Evolutionary conservation across 2,329 filamentous ascomycete species (phyloP).

Genomic region (Cephalotrichum gorgonifer): DNA sequence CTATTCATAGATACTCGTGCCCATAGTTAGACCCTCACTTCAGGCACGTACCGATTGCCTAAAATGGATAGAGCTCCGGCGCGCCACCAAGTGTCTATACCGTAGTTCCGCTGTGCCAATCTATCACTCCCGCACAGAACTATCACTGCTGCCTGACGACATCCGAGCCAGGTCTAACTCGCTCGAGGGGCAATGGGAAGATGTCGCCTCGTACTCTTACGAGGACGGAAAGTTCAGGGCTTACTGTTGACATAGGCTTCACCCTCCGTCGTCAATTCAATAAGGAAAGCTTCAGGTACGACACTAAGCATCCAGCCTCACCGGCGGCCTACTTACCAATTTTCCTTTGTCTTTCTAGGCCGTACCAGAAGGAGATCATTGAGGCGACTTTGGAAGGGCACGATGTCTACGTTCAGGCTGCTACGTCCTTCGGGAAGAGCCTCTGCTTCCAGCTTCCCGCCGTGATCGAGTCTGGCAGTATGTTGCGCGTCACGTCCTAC

Average conservation of each 20-base stretch:
- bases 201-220: constrained; percentile 1
- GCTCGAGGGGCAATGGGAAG: background rate
- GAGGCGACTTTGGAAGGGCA: constrained; percentile 67
- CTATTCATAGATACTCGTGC: too few species aligned
- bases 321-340: background rate
- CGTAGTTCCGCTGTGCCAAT: background rate
- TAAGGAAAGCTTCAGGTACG: constrained; percentile 61
- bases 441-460: constrained; percentile 88
- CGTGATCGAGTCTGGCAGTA: constrained; percentile 76
- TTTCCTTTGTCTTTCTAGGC: constrained; percentile 36
- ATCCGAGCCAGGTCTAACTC: background rate
- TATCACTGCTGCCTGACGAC: background rate
- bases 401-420: constrained; percentile 90
- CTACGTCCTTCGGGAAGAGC: constrained; percentile 85
- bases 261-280: constrained; percentile 64
- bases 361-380: constrained; percentile 81
- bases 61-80: background rate
- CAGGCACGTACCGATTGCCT: background rate
- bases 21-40: too few species aligned
- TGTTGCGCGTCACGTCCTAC: constrained; percentile 20
- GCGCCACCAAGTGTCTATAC: background rate
- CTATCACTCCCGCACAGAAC: background rate
- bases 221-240: constrained; percentile 4
- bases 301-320: background rate
- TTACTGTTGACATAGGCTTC: constrained; percentile 53